A percentile compares a stretch with the other conserved stretches of the same genome.
phyloP scores from a whole-genome alignment of 73 alveolate species.

The Paramecium sexaurelia region DNA sequence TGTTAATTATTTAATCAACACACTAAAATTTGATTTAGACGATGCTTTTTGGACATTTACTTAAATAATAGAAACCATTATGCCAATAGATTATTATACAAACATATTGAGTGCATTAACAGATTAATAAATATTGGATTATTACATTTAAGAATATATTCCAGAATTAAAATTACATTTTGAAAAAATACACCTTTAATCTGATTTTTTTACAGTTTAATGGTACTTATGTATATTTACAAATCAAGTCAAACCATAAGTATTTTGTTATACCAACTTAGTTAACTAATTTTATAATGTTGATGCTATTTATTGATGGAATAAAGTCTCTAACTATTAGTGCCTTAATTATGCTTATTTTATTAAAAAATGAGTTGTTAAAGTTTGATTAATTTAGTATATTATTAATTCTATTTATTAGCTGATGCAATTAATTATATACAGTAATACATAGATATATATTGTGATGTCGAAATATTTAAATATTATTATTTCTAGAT shows the following conservation, averaged over 20 bases:
- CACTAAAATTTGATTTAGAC: slow-evolving; percentile 9
- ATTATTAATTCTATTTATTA: not conserved
- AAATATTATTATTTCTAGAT: not conserved
- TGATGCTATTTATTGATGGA: slow-evolving; percentile 20
- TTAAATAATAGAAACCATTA: not conserved
- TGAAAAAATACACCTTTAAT: not conserved
- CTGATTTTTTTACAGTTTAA: slow-evolving; percentile 34
- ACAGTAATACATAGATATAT: not conserved
- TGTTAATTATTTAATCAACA: not conserved
- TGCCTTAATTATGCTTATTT: not conserved
- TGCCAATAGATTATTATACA: slow-evolving; percentile 50
- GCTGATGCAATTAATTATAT: slow-evolving; percentile 36
- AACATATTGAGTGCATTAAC: slow-evolving; percentile 32
- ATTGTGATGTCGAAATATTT: slow-evolving; percentile 26
- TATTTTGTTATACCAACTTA: not conserved
- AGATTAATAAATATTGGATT: slow-evolving; percentile 37
- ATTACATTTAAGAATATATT: not conserved
- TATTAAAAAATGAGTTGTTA: slow-evolving; percentile 4
- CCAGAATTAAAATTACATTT: slow-evolving; percentile 34
- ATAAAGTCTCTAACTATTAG: slow-evolving; percentile 37
- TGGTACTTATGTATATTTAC: slow-evolving; percentile 57
- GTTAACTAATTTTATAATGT: slow-evolving; percentile 4
- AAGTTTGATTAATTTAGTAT: slow-evolving; percentile 46
- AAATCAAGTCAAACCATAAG: slow-evolving; percentile 45
- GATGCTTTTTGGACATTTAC: slow-evolving; percentile 59